Percentiles rank a stretch among this genome's conserved stretches.
phyloP scores from a whole-genome alignment of 2,329 filamentous ascomycete genomes.

The Botrytis porri region DNA sequence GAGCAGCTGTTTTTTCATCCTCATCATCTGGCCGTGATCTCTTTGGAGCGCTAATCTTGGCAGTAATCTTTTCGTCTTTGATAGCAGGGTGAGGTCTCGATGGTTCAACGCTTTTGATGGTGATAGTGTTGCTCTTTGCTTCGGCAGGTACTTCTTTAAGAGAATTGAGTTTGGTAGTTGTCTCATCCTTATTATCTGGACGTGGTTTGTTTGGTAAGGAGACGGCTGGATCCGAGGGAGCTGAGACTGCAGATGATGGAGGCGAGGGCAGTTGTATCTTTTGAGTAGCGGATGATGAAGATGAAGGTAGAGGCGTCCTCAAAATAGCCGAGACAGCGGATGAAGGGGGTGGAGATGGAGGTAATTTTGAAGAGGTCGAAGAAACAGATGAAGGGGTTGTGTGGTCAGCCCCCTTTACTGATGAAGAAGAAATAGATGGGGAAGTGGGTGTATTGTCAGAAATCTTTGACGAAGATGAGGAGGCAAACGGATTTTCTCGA shows the following conservation, averaged over 20 bases:
- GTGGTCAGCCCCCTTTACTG: background rate
- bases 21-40: constrained; percentile 3
- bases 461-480: background rate
- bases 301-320: background rate
- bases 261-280: background rate
- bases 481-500: background rate
- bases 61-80: background rate
- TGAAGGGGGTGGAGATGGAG: background rate
- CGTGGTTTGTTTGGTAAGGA: background rate
- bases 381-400: background rate
- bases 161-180: background rate
- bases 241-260: background rate
- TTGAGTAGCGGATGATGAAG: background rate
- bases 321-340: background rate
- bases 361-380: background rate
- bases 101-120: background rate
- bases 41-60: background rate
- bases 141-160: background rate
- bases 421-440: background rate
- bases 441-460: background rate
- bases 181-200: background rate
- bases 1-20: background rate
- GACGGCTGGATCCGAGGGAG: background rate
- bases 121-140: background rate
- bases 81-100: background rate